These are phyloP conservation scores for Globisporangium cystogenes DNA, from an alignment of 352 stramenopile genomes.

Conservation along the genomic window DNA sequence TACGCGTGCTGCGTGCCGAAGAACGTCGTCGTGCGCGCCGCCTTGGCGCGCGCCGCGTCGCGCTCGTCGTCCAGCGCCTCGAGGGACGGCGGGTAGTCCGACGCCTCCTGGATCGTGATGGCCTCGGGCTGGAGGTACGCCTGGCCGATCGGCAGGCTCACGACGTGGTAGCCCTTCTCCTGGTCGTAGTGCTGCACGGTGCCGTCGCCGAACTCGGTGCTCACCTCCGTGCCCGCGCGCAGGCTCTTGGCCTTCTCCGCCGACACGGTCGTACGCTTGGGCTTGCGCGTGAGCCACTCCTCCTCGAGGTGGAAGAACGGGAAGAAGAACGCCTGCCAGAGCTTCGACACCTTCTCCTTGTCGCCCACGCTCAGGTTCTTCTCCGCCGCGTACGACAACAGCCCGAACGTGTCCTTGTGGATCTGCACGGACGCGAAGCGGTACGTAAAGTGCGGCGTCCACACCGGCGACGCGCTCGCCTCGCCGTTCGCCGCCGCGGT, in stretches of 20 bases:
- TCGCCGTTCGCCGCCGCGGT: constrained; percentile 3
- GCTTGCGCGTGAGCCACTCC: constrained; percentile 77
- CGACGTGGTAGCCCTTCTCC: constrained; percentile 51
- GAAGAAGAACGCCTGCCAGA: constrained; percentile 83
- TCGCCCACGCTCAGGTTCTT: constrained; percentile 76
- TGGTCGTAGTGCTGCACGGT: constrained; percentile 73
- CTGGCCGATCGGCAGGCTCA: constrained; percentile 59
- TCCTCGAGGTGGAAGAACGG: constrained; percentile 82
- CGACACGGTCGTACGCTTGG: constrained; percentile 56
- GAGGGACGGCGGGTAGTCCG: constrained; percentile 68
- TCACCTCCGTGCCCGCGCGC: constrained; percentile 63
- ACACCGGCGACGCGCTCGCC: constrained; percentile 10
- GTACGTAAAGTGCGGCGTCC: constrained; percentile 74
- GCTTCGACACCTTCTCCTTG: constrained; percentile 82
- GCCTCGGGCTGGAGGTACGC: constrained; percentile 72
- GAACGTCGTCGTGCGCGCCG: constrained; percentile 44
- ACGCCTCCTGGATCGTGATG: constrained; percentile 71
- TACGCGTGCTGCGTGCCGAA: constrained; percentile 86
- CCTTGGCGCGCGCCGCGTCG: constrained; percentile 34
- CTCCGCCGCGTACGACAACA: constrained; percentile 76
- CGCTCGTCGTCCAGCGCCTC: constrained; percentile 54
- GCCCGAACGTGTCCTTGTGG: constrained; percentile 78
- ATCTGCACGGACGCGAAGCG: constrained; percentile 72
- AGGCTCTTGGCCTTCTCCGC: constrained; percentile 63
- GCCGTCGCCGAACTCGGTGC: constrained; percentile 78